phyloP scores from a whole-genome alignment of 169 alveolate species.

The Eimeria falciformis region DNA sequence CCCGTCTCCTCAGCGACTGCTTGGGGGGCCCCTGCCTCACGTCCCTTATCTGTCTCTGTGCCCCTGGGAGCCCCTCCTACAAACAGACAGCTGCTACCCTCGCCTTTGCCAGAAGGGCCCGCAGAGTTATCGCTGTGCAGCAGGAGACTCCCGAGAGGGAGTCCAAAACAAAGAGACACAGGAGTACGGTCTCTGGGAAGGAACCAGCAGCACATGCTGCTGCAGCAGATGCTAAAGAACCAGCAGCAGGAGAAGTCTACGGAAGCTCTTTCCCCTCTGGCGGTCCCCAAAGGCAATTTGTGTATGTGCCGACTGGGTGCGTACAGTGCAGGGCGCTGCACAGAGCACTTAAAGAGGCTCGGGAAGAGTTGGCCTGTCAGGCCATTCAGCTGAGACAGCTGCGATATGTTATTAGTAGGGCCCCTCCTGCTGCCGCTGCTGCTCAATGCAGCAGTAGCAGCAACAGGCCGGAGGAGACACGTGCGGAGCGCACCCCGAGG shows the following conservation, averaged over 20 bases:
- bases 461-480: conserved; percentile 32
- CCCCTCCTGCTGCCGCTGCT: conserved; percentile 38
- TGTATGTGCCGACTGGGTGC: conserved; percentile 43
- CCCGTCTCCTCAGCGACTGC: conserved; percentile 91
- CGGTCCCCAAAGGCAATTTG: conserved; percentile 10
- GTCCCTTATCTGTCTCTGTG: conserved; percentile 90
- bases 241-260: background rate
- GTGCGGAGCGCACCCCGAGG: conserved; percentile 11
- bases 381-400: conserved; percentile 35
- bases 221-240: conserved; percentile 1
- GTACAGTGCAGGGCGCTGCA: conserved; percentile 6
- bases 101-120: conserved; percentile 14
- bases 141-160: background rate
- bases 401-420: conserved; percentile 32
- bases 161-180: background rate
- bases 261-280: background rate
- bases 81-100: conserved; percentile 87
- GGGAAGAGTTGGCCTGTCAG: conserved; percentile 24
- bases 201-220: conserved; percentile 22
- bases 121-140: background rate
- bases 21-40: conserved; percentile 93
- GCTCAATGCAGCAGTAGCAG: conserved; percentile 33
- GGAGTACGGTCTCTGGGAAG: background rate
- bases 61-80: conserved; percentile 90
- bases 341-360: conserved; percentile 19